phyloP scores from a whole-genome alignment of 1,139 yeast species.

The Ashbya aceris region DNA sequence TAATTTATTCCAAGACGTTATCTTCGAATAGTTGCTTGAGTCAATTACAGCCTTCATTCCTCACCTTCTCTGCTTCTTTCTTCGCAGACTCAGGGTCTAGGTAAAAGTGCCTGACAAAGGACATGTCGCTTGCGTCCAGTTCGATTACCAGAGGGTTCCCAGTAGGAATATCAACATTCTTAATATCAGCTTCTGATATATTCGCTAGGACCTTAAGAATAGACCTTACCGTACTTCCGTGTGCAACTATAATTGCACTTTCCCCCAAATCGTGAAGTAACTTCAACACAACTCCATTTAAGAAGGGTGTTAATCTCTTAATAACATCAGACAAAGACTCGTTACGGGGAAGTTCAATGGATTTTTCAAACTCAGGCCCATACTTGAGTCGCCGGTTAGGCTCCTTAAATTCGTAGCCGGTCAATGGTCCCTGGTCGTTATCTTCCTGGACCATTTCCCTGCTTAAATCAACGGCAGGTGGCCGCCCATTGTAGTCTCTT shows the following conservation, averaged over 20 bases:
- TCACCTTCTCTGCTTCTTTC: slow-evolving; percentile 55
- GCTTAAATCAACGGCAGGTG: slow-evolving; percentile 41
- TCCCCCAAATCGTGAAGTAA: slow-evolving; percentile 30
- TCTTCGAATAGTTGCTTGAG: too few species aligned
- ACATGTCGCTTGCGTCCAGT: slow-evolving; percentile 36
- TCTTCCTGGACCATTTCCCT: slow-evolving; percentile 28
- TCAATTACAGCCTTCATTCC: slow-evolving; percentile 43
- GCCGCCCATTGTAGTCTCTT: slow-evolving; percentile 58
- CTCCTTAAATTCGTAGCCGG: slow-evolving; percentile 30
- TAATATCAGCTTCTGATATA: slow-evolving; percentile 54
- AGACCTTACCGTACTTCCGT: slow-evolving; percentile 69
- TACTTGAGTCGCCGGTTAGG: slow-evolving; percentile 29
- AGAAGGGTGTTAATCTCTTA: slow-evolving; percentile 49
- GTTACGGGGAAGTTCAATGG: slow-evolving; percentile 44
- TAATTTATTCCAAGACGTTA: too few species aligned
- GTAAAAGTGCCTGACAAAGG: slow-evolving; percentile 41
- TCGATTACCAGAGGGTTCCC: slow-evolving; percentile 65
- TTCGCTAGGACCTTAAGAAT: slow-evolving; percentile 48
- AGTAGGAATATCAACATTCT: slow-evolving; percentile 63
- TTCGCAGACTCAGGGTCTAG: slow-evolving; percentile 64
- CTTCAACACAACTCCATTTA: slow-evolving; percentile 37
- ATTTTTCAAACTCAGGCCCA: slow-evolving; percentile 32
- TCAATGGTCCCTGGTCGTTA: slow-evolving; percentile 24
- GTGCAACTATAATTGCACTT: slow-evolving; percentile 57
- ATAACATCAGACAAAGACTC: slow-evolving; percentile 65